Percentiles rank a stretch among this genome's conserved stretches.
phyloP scores from a whole-genome alignment of 257 asterid genomes.

The Orobanche coerulescens region DNA sequence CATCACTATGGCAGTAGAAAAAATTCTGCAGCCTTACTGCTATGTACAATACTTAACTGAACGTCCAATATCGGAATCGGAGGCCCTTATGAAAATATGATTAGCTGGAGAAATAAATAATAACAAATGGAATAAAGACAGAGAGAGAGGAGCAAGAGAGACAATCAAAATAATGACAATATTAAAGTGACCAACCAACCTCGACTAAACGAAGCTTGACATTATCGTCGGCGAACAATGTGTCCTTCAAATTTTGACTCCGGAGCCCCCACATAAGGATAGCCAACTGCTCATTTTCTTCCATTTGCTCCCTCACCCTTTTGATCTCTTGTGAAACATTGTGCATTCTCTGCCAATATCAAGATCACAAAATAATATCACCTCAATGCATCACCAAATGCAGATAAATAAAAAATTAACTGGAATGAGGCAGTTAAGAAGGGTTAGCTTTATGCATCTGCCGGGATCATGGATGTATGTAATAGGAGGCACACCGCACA shows the following conservation, averaged over 20 bases:
- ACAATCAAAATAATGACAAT: not conserved
- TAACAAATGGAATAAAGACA: not conserved
- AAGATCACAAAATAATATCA: conserved; percentile 16
- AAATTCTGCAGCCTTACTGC: not conserved
- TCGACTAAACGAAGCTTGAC: conserved; percentile 90
- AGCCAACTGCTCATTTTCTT: conserved; percentile 85
- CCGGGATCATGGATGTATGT: not conserved
- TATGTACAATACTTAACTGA: not conserved
- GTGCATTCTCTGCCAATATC: conserved; percentile 72
- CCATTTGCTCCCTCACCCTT: conserved; percentile 96
- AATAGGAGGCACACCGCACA: not conserved
- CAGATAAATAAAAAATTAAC: not conserved
- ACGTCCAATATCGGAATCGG: not conserved
- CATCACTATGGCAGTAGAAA: not conserved
- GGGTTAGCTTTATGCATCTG: not conserved
- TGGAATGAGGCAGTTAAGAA: no score
- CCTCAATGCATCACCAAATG: conserved; percentile 13
- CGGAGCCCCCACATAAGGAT: conserved; percentile 92
- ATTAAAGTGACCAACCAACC: conserved; percentile 47
- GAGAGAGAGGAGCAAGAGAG: not conserved
- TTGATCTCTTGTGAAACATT: conserved; percentile 91
- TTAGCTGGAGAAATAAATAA: not conserved
- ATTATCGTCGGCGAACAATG: conserved; percentile 69
- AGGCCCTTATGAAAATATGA: not conserved
- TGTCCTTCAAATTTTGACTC: conserved; percentile 84